phyloP scores from a whole-genome alignment of 495 filamentous ascomycete genomes.

The Xylaria acuta region DNA sequence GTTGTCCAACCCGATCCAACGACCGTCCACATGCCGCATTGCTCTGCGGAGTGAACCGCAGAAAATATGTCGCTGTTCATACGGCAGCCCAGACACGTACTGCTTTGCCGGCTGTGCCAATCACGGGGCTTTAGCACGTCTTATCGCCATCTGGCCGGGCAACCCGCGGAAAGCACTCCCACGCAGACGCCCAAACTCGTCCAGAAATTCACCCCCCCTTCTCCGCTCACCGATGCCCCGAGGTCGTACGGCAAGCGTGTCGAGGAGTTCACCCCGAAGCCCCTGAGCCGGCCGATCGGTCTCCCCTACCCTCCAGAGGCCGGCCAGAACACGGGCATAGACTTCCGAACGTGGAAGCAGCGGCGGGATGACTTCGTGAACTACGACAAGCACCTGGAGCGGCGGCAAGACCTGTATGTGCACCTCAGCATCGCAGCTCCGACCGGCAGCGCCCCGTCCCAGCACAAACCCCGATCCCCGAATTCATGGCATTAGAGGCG shows the following conservation, averaged over 20 bases:
- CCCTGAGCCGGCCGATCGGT: conserved; percentile 81
- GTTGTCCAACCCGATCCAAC: not conserved
- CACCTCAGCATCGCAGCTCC: not conserved
- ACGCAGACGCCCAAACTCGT: conserved; percentile 24
- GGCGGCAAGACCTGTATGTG: conserved; percentile 72
- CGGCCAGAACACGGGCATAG: conserved; percentile 82
- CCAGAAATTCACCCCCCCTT: conserved; percentile 29
- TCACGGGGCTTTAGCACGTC: conserved; percentile 56
- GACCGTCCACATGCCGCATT: conserved; percentile 23
- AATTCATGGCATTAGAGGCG: not conserved
- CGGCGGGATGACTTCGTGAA: conserved; percentile 81
- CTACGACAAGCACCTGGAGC: conserved; percentile 79
- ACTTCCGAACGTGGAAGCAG: conserved; percentile 68
- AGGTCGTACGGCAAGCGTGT: conserved; percentile 61
- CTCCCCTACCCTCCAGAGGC: conserved; percentile 70
- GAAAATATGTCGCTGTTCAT: conserved; percentile 25
- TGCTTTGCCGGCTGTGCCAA: conserved; percentile 54
- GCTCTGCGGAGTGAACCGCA: conserved; percentile 28
- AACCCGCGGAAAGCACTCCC: conserved; percentile 33
- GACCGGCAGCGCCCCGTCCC: not conserved
- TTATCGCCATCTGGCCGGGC: conserved; percentile 45
- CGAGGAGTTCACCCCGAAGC: conserved; percentile 67
- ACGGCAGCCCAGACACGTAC: conserved; percentile 26
- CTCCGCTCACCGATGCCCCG: conserved; percentile 57
- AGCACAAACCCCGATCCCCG: not conserved